Conservation (phyloP, 768 basidiomycete species). For the Phlebiopsis gigantea region DNA sequence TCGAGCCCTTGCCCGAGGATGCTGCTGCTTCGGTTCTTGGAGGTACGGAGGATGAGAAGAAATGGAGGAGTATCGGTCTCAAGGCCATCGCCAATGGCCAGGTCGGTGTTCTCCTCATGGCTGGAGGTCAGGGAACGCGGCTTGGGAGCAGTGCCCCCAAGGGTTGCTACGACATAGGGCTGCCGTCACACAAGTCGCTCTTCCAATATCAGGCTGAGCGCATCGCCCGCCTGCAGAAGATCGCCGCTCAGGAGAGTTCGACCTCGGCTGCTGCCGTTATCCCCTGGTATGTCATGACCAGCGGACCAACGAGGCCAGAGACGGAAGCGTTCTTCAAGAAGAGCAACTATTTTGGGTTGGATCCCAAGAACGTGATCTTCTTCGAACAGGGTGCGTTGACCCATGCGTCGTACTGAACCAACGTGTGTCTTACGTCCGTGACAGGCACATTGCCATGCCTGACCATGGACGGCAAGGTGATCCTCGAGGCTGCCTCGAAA, state of each 20-base stretch:
- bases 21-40: constrained; percentile 61
- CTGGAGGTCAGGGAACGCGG: constrained; percentile 95
- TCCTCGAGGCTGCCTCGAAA: constrained; percentile 72
- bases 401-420: background rate
- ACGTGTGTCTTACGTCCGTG: background rate
- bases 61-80: constrained; percentile 79
- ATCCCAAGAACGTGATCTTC: constrained; percentile 75
- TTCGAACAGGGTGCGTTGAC: constrained; percentile 85
- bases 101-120: constrained; percentile 96
- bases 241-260: constrained; percentile 55
- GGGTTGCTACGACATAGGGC: constrained; percentile 95
- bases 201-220: constrained; percentile 99
- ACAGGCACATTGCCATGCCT: constrained; percentile 94
- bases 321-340: constrained; percentile 82
- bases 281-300: constrained; percentile 99
- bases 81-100: constrained; percentile 74
- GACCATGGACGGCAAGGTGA: constrained; percentile 87
- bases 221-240: constrained; percentile 73
- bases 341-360: constrained; percentile 78
- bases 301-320: constrained; percentile 84
- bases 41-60: constrained; percentile 47
- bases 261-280: constrained; percentile 64
- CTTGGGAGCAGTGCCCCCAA: constrained; percentile 91
- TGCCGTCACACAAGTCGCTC: constrained; percentile 88
- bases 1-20: constrained; percentile 78